Evolutionary conservation across 2,329 filamentous ascomycete genomes (phyloP).

Genomic region (Sarocladium kiliense): DNA sequence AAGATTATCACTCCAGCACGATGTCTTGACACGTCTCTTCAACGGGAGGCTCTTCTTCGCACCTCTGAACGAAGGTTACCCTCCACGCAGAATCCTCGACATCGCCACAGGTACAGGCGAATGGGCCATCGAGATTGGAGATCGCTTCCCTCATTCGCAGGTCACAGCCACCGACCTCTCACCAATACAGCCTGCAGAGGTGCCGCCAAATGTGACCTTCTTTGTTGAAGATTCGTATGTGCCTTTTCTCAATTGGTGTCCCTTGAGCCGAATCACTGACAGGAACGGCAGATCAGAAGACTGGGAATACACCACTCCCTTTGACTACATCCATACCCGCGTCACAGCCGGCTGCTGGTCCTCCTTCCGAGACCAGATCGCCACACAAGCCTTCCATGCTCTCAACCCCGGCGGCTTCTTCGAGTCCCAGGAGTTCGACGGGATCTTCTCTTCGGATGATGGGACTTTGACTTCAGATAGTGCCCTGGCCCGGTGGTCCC

Average conservation of each 20-base stretch:
- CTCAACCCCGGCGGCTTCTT: constrained; percentile 49
- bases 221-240: constrained; percentile 59
- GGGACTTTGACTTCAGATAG: constrained; percentile 33
- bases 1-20: constrained; percentile 34
- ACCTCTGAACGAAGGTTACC: constrained; percentile 29
- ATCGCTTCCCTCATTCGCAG: constrained; percentile 51
- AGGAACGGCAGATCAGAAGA: constrained; percentile 33
- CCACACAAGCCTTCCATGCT: constrained; percentile 45
- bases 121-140: constrained; percentile 65
- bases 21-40: constrained; percentile 31
- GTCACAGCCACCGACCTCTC: constrained; percentile 63
- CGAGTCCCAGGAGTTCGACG: constrained; percentile 46
- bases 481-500: constrained; percentile 33
- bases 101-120: constrained; percentile 44
- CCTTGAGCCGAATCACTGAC: too few species aligned
- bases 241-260: not conserved
- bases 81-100: constrained; percentile 28
- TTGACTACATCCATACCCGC: constrained; percentile 51
- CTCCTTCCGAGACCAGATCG: constrained; percentile 41
- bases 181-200: constrained; percentile 59
- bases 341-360: constrained; percentile 45
- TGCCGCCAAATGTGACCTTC: constrained; percentile 70
- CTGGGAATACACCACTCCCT: constrained; percentile 48
- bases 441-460: constrained; percentile 37
- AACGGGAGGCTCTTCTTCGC: constrained; percentile 36